These are phyloP conservation scores for Paracamarosporium sp. DNA, from an alignment of 2,329 filamentous ascomycete genomes.

Conservation along the genomic window DNA sequence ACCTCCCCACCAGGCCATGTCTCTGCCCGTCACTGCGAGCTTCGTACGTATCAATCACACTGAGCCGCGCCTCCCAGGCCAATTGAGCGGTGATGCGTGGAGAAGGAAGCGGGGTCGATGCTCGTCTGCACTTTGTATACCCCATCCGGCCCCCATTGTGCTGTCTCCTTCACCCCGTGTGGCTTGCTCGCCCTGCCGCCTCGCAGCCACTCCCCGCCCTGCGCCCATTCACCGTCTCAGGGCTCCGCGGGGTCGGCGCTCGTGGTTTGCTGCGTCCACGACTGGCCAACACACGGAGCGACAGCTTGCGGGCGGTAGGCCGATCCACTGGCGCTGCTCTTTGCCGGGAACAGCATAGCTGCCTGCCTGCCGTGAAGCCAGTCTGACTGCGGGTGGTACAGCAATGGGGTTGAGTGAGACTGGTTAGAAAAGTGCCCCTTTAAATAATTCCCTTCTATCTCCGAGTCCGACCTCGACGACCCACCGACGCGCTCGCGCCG, in stretches of 20 bases:
- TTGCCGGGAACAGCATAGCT: conserved; percentile 4
- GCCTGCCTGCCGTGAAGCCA: not conserved
- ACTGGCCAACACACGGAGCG: not conserved
- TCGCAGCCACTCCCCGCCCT: not conserved
- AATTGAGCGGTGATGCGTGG: not conserved
- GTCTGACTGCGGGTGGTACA: conserved; percentile 1
- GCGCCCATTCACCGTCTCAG: not conserved
- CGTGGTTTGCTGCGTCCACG: not conserved
- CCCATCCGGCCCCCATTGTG: not conserved
- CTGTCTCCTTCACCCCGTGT: not conserved
- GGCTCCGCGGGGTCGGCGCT: conserved; percentile 3
- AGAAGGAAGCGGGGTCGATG: not conserved
- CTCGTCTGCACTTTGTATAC: not conserved
- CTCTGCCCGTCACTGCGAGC: not conserved
- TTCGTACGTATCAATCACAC: not conserved
- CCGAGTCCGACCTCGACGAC: not conserved
- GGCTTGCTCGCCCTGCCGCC: conserved; percentile 9
- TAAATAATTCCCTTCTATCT: conserved; percentile 5
- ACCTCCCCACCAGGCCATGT: not conserved
- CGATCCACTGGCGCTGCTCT: conserved; percentile 3
- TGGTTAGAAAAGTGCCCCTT: not conserved
- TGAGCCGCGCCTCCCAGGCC: not conserved
- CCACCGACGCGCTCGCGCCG: not conserved
- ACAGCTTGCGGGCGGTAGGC: not conserved
- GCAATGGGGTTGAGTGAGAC: conserved; percentile 2